These are phyloP conservation scores for Platanthera guangdongensis DNA, from an alignment of 106 monocot species.

Conservation along the genomic window DNA sequence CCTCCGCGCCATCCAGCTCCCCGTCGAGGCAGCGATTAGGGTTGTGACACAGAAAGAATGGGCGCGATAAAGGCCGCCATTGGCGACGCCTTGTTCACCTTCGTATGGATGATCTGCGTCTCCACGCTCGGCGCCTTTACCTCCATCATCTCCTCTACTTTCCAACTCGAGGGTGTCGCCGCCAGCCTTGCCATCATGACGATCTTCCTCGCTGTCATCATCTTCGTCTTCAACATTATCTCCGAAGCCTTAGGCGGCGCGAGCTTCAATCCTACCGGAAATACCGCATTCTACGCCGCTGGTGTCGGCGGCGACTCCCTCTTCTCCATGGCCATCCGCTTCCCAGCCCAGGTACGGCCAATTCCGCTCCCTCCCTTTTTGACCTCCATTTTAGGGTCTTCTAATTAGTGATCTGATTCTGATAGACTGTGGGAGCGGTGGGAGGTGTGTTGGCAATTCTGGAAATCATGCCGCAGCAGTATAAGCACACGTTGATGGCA, in stretches of 20 bases:
- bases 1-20: background rate
- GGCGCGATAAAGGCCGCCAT: slow-evolving; percentile 25
- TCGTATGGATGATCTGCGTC: slow-evolving; percentile 51
- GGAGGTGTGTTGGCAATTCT: slow-evolving; percentile 34
- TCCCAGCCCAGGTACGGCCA: slow-evolving; percentile 50
- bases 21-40: background rate
- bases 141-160: slow-evolving; percentile 18
- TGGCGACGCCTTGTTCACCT: slow-evolving; percentile 38
- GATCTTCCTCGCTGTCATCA: slow-evolving; percentile 21
- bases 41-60: background rate
- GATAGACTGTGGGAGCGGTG: slow-evolving; percentile 36
- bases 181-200: slow-evolving; percentile 28
- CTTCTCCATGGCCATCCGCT: slow-evolving; percentile 54
- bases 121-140: slow-evolving; percentile 32
- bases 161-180: slow-evolving; percentile 11
- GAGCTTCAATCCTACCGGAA: slow-evolving; percentile 54
- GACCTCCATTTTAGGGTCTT: too few relatives aligned
- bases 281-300: slow-evolving; percentile 51
- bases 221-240: slow-evolving; percentile 29
- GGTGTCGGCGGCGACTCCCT: slow-evolving; percentile 34
- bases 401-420: background rate
- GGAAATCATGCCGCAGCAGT: slow-evolving; percentile 39
- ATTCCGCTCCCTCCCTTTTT: background rate
- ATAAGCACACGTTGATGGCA: slow-evolving; percentile 43
- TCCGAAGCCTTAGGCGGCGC: slow-evolving; percentile 39